Base-by-base conservation (phyloP, 2,329 filamentous ascomycete genomes). In the Calonectria naviculata region DNA sequence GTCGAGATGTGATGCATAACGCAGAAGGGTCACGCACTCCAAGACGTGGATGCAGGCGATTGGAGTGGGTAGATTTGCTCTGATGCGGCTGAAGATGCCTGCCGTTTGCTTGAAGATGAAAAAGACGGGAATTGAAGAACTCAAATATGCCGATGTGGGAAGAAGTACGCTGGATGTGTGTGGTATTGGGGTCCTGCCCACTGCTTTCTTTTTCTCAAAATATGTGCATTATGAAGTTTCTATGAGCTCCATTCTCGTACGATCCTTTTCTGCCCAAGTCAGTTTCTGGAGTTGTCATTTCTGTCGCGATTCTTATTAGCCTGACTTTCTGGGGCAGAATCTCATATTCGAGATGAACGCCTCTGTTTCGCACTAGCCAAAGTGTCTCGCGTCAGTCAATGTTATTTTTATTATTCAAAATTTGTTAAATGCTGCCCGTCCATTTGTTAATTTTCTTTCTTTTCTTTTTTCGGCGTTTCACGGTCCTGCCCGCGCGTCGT, bases 401-500 rank as follows among this genome's bases (percentile, higher is more conserved):
- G 34, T 38, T 38, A 9, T 58, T 58, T 15, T 58, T 58, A 58
- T 58, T 58, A 58, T 28, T 58, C 19, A 36, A 56, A 36, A 26
- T 26, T 58, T 58, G 21, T 9, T 19, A 10, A 17, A 38, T 6
- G 15, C 31, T 19, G 52, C 12, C 21, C 52, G 31, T 34, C 36
- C 52, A 47, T 63, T 47, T 46, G 41, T 13, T 49, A 29, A 19
- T 49, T n/a, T 29, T 21, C 3, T 46, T 64, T 49, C 34, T 64
- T 49, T 49, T 64, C 46, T 41, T 64, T 64, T 49, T 31, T 64
- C 61, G 61, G 61, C 52, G 31, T 58, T 58, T 58, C 52, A 38
- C 44, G 42, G 46, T 36, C 21, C 44, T 38, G 61, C 28, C 44
- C 44, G 29, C 42, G 60, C 38, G 46, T 49, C 34, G 44, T 52